These are phyloP conservation scores for Exophiala bonariae DNA, from an alignment of 2,329 filamentous ascomycete genomes.

Conservation along the genomic window DNA sequence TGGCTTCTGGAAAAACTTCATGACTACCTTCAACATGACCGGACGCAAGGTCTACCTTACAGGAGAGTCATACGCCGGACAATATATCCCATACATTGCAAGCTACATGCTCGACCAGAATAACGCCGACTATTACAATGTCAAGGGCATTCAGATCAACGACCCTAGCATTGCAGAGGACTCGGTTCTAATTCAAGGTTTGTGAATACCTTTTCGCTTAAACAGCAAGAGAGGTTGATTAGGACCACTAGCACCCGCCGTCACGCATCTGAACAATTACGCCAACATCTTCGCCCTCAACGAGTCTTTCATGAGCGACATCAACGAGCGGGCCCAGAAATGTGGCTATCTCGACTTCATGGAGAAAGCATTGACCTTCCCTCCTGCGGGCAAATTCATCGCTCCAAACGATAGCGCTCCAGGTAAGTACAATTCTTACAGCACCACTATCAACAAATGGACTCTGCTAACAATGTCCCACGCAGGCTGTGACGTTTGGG, in stretches of 20 bases:
- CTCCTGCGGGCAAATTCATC: constrained; percentile 41
- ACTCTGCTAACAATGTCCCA: constrained; percentile 11
- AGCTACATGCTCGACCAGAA: constrained; percentile 52
- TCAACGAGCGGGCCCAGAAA: constrained; percentile 40
- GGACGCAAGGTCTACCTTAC: constrained; percentile 57
- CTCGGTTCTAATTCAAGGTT: constrained; percentile 31
- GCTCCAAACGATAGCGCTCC: constrained; percentile 12
- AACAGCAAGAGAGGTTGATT: neutral
- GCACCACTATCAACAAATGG: neutral
- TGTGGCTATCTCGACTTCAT: constrained; percentile 51
- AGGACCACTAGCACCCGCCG: constrained; percentile 32
- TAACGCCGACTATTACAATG: constrained; percentile 51
- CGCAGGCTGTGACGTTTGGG: constrained; percentile 60
- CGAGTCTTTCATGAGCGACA: constrained; percentile 30
- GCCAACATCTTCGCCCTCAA: constrained; percentile 25
- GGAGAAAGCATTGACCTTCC: constrained; percentile 62
- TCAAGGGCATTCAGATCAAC: constrained; percentile 53
- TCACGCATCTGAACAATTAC: constrained; percentile 42
- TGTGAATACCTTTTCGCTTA: neutral
- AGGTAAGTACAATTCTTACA: constrained; percentile 1
- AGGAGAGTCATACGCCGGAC: constrained; percentile 56
- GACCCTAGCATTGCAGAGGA: constrained; percentile 47
- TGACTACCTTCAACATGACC: constrained; percentile 54
- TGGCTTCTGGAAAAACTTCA: constrained; percentile 56
- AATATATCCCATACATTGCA: constrained; percentile 43